Evolutionary conservation across 192 early-diverging fungal species (phyloP), one percentile per base, ranked within the genome.

Genomic region (Diversispora eburnea): DNA sequence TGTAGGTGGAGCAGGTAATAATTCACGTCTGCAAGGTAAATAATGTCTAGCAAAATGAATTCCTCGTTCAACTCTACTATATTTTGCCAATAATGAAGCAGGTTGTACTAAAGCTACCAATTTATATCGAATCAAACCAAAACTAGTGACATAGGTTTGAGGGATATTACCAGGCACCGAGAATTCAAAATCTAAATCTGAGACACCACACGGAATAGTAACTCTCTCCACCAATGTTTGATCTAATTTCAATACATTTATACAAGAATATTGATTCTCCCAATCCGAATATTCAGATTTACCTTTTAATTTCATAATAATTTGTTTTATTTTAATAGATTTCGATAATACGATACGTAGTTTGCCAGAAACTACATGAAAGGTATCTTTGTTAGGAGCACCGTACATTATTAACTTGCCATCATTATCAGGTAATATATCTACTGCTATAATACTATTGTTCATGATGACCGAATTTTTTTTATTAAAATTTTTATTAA

Each of bases 251-350:
- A 64, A 9, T 49, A 73, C 1, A 54, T 73, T 54, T n/a, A 73
- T 54, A 42, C 57, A 47, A 8, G 72, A 63, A 64, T 64, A 73
- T 73, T 73, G 72, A 55, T 73, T 73, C 43, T 64, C 61, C 72
- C 72, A 73, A 55, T 73, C 72, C 3, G 72, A 73, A 73, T 64
- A 73, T 43, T 73, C 72, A 0, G 72, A 64, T 45, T 64, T 73
- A 45, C 72, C 72, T 17, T 73, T 73, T 20, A 73, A 54, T 64
- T 73, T 62, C 3, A 73, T 63, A 9, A 41, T 15, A 3, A 73
- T 56, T 13, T 17, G 22, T 73, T 73, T 73, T 17, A 43, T 20
- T 64, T 73, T 73, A 19, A 73, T 39, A 42, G 72, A 46, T 54
- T 64, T 73, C 12, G 72, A 73, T 10, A 73, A 17, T 39, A 73